Evolutionary conservation across 306 rosid genomes (phyloP), one percentile per base, ranked within the genome.

Genomic region (Arachis hypogaea): DNA sequence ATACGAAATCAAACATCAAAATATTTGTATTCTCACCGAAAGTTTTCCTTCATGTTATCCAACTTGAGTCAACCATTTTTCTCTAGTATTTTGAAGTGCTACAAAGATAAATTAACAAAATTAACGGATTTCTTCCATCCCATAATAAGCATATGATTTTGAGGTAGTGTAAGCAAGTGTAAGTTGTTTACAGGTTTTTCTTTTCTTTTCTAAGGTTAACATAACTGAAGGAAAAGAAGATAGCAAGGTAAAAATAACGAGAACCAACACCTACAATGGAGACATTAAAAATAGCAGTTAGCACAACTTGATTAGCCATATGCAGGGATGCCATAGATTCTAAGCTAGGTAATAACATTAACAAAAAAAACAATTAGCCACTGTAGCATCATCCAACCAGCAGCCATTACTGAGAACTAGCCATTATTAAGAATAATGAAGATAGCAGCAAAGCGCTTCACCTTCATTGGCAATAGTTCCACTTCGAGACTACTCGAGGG

Each of bases 401-500:
- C 69, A 56, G 71, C 29, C 56, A 65, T 57, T 60, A 49, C 74
- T 49, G 7, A 28, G 50, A 9, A 14, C 61, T 59, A 61, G 57
- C 42, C 41, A 16, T 16, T 7, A 22, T 9, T 36, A 62, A 9
- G 14, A 47, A 9, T 5, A 11, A 11, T 47, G 52, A 11, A 47
- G 57, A n/a, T 51, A n/a, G 30, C 51, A 59, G 50, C 63, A 66
- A 2, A 16, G 30, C 76, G 38, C 72, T 58, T 29, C 43, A 4
- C 49, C 45, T 42, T 29, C 78, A 71, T 43, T 41, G 66, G 40
- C 9, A 69, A 50, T 38, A 40, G 36, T 2, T 84, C 16, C 10
- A 79, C 70, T 33, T 84, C 16, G 8, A 79, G 70, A 60, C 73
- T 83, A 51, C 83, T 71, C 79, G 83, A 78, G 40, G 85, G 66